These are phyloP conservation scores for Sporisorium exsertum DNA, from an alignment of 1,284 basidiomycete species.

Conservation along the genomic window DNA sequence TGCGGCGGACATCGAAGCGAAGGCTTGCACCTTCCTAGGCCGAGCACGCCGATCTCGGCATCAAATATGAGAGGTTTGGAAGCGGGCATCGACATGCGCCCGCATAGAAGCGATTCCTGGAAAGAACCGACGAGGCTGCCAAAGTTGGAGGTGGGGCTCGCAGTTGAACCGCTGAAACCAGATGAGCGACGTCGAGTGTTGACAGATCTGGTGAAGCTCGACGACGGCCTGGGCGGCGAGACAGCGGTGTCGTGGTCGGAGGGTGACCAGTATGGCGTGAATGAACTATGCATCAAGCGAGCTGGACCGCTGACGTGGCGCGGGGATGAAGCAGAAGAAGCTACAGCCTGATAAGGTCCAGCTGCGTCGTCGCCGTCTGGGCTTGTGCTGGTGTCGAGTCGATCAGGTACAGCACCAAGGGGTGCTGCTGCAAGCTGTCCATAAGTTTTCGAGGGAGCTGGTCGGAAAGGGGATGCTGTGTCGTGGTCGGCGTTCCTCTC, in stretches of 20 bases:
- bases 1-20: conserved; percentile 67
- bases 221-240: conserved; percentile 26
- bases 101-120: conserved; percentile 69
- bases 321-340: conserved; percentile 8
- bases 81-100: conserved; percentile 66
- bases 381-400: not conserved
- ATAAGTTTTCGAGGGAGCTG: conserved; percentile 1
- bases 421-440: conserved; percentile 1
- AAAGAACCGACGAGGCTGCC: conserved; percentile 69
- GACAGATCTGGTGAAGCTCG: conserved; percentile 30
- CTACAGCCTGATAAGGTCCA: not conserved
- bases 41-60: conserved; percentile 69
- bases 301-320: conserved; percentile 41
- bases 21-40: conserved; percentile 47
- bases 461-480: not conserved
- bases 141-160: conserved; percentile 43
- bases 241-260: conserved; percentile 13
- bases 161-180: conserved; percentile 21
- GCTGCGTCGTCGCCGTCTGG: not conserved
- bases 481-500: not conserved
- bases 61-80: conserved; percentile 68
- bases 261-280: conserved; percentile 16
- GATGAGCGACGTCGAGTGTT: conserved; percentile 40
- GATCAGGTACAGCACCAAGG: not conserved
- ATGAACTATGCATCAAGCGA: conserved; percentile 27